Evolutionary conservation across 2,329 filamentous ascomycete species (phyloP).

Genomic region (Cladorrhinum sp.): DNA sequence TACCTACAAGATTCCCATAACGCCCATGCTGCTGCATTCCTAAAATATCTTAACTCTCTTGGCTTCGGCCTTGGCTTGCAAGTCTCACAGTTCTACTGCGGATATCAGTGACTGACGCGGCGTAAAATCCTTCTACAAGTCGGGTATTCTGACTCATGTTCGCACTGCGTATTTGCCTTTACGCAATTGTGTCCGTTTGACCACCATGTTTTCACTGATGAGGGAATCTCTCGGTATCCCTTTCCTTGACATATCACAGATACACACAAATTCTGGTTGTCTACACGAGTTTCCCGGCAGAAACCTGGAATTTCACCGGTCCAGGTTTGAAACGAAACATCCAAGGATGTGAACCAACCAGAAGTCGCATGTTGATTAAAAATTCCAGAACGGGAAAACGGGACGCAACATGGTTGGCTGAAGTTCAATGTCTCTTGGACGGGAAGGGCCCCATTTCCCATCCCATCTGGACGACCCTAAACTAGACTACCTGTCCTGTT

Average conservation of each 20-base stretch:
- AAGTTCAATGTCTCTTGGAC: background rate
- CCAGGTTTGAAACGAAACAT: conserved; percentile 3
- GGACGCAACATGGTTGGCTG: conserved; percentile 6
- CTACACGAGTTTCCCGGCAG: background rate
- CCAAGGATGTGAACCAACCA: conserved; percentile 1
- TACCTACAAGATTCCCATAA: background rate
- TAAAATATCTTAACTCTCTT: background rate
- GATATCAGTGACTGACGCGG: background rate
- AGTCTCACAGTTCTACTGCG: too few species aligned
- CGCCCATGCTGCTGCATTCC: background rate
- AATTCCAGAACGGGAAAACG: conserved; percentile 2
- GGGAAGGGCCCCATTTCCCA: background rate
- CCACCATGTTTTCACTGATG: background rate
- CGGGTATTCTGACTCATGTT: background rate
- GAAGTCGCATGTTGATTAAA: background rate
- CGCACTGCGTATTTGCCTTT: too few species aligned
- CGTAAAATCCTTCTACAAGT: background rate
- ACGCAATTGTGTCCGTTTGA: too few species aligned
- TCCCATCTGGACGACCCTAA: background rate
- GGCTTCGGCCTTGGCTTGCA: too few species aligned
- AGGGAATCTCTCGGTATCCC: background rate
- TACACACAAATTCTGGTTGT: background rate
- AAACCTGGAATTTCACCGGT: background rate
- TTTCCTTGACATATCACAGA: too few species aligned
- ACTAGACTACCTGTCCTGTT: background rate